Base-by-base conservation (phyloP, 345 rosid species). In the Brassica carinata region DNA sequence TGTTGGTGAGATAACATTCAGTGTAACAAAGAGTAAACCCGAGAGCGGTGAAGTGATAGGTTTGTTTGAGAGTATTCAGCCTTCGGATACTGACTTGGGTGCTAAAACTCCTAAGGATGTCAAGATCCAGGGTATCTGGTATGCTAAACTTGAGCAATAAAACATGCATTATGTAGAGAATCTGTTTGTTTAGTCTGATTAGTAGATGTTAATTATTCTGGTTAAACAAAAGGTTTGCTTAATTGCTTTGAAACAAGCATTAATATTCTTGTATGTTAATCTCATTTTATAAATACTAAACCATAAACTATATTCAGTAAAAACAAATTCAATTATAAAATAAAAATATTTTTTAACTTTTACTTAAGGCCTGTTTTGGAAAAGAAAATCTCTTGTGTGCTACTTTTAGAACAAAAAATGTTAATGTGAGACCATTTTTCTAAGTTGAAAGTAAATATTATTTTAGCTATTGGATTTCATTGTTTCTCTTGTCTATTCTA, bases 101-200 rank as follows among this genome's bases (percentile, higher is more conserved):
- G 98, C 99, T 13, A 95, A 95, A 88, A 84, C 81, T 62, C 94
- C 98, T 0, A 93, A 95, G 88, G 99, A 95, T 68, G 99, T 93
- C 45, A 93, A 93, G 89, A 95, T 95, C 82, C 92, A 82, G 83
- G 97, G 99, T 3, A 55, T 95, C 58, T 93, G 99, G 99, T 95
- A 95, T 84, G 97, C 94, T 78, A 98, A 91, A 86, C 96, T 95
- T 67, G 99, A 93, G 18, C 70, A 58, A 84, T 90, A 86, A n/a
- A 53, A 53, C 58, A 53, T 53, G 58, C 58, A 51, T 51, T 48
- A 51, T 51, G 57, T 53, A 14, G 19, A 1, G 58, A n/a, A 53
- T 53, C 18, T n/a, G 58, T 53, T 53, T 53, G 58, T 53, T 48
- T 48, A 13, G 55, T 14, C 55, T 53, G 58, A n/a, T 53, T 48